Evolutionary conservation across 2,329 filamentous ascomycete species (phyloP).

Genomic region (Tolypocladium cylindrosporum): DNA sequence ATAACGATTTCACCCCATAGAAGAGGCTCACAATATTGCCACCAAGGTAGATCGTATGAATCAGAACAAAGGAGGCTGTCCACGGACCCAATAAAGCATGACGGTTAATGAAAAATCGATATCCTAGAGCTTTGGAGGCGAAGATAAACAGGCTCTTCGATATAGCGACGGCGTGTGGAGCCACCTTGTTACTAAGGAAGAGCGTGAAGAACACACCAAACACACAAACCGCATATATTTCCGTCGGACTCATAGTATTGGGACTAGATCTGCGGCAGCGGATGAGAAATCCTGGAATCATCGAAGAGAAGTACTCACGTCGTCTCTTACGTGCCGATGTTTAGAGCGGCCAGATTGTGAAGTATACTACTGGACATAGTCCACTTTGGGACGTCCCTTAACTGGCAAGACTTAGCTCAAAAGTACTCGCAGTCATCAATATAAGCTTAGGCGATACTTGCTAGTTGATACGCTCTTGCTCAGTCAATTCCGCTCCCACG

Average conservation of each 20-base stretch:
- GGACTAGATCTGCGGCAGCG: not conserved
- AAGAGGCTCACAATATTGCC: not conserved
- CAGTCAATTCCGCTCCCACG: no score
- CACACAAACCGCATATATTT: not conserved
- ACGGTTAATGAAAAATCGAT: not conserved
- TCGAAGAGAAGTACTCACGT: not conserved
- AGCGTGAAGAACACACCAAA: not conserved
- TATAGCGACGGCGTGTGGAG: not conserved
- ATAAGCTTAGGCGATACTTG: no score
- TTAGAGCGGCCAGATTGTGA: not conserved
- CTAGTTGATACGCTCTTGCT: no score
- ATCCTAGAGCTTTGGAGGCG: not conserved
- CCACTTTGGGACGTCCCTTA: not conserved
- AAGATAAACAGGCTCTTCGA: not conserved
- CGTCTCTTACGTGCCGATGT: no score
- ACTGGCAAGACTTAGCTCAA: no score
- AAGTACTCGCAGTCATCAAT: no score
- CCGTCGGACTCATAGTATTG: no score
- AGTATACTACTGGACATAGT: not conserved
- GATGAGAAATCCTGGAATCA: not conserved
- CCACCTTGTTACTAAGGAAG: not conserved
- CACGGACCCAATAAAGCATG: not conserved
- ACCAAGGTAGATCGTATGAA: not conserved
- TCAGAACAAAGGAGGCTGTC: not conserved
- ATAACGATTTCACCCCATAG: not conserved